A percentile compares a stretch with the other conserved stretches of the same genome.
These are phyloP conservation scores for Lactarius quietus DNA, from an alignment of 768 basidiomycete species.

Conservation along the genomic window DNA sequence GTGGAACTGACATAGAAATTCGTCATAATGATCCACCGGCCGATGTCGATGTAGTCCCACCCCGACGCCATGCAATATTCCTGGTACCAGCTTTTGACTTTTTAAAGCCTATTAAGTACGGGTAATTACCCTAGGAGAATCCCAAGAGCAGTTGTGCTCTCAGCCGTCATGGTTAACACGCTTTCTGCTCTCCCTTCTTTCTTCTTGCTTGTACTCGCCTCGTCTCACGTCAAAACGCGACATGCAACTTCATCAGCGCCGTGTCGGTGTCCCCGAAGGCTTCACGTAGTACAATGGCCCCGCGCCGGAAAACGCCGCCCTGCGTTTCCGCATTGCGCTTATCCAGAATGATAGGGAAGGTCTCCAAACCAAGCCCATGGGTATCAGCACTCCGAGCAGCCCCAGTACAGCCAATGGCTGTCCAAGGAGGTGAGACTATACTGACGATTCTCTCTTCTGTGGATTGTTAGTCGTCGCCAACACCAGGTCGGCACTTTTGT, in stretches of 20 bases:
- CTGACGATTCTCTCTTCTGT: neutral
- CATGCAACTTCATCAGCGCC: slow-evolving; percentile 3
- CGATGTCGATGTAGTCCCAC: neutral
- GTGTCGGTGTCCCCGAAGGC: slow-evolving; percentile 3
- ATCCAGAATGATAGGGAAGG: neutral
- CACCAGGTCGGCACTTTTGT: slow-evolving; percentile 25
- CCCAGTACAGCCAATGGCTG: slow-evolving; percentile 11
- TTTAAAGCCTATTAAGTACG: neutral
- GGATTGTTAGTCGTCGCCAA: neutral
- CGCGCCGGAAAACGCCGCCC: slow-evolving; percentile 2
- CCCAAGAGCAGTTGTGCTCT: no score
- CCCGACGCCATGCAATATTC: neutral
- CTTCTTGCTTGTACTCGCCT: neutral
- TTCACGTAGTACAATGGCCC: slow-evolving; percentile 9
- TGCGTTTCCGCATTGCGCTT: slow-evolving; percentile 9
- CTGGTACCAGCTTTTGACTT: neutral
- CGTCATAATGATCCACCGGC: no score
- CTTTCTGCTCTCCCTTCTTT: neutral
- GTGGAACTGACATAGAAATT: neutral
- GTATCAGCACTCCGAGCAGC: neutral
- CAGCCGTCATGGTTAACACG: neutral
- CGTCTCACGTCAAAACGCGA: neutral
- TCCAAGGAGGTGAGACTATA: slow-evolving; percentile 2
- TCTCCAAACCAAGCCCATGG: slow-evolving; percentile 1
- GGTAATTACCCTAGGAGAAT: neutral